Base-by-base conservation (phyloP, 1,139 yeast genomes). In the Yamadazyma epiphylla region DNA sequence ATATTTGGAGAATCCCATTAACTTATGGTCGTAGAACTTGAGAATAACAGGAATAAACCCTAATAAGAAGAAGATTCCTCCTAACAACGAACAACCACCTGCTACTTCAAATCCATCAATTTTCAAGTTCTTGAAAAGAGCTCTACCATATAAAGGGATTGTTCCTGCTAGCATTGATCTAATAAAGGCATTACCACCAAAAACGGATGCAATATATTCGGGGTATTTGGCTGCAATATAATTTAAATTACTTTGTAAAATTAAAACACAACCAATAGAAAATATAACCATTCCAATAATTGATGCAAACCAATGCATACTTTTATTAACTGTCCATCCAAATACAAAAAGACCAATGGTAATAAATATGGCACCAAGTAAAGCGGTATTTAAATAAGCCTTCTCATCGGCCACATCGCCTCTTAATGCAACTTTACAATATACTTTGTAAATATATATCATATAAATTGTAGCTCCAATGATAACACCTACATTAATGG, bases 211-310 rank as follows among this genome's bases (percentile, higher is more conserved):
- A 33, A 55, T 29, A 35, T 44, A 56, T 19, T 44, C 35, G 27
- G 74, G 63, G 49, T 78, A 82, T 0, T 80, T 73, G 51, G 78
- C 82, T 4, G 77, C 77, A 24, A 81, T 61, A 46, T 81, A 82
- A 34, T 74, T 69, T 35, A 47, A 62, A 48, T 45, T 49, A 9
- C 53, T 49, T 41, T 58, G 64, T 44, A 56, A 53, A 15, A 51
- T 42, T 11, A 52, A 28, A 31, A 58, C 52, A 1, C 56, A 53
- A 13, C 62, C 61, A 11, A 39, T 25, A 7, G 56, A 52, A 30
- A 51, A 58, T 7, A 52, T 22, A 1, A 48, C 54, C 1, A 55
- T 53, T 4, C 63, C 64, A 33, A 58, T 44, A 26, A 58, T 30
- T 5, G 60, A 53, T 2, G 45, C 58, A 19, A 58, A 47, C 66